Evolutionary conservation across 495 filamentous ascomycete genomes (phyloP).

Genomic region (Penicillium flavigenum): DNA sequence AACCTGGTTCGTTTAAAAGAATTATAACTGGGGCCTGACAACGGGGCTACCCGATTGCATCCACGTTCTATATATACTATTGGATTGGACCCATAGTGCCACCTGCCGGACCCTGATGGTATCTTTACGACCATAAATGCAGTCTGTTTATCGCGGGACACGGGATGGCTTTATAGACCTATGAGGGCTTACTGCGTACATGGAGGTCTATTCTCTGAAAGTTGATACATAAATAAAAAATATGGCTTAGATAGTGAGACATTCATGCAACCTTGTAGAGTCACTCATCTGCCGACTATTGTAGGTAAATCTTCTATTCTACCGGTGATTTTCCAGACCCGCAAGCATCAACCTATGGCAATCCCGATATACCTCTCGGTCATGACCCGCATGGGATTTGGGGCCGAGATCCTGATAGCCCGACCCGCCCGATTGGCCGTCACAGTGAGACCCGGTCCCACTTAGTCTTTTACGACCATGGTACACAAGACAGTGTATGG

Average conservation of each 20-base stretch:
- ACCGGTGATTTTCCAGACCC: not conserved
- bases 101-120: constrained; percentile 2
- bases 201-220: not conserved
- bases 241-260: too few species aligned
- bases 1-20: constrained; percentile 1
- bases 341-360: constrained; percentile 3
- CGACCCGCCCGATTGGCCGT: constrained; percentile 1
- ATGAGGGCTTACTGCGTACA: not conserved
- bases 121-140: not conserved
- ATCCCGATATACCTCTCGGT: constrained; percentile 2
- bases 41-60: constrained; percentile 5
- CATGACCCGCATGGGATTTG: constrained; percentile 1
- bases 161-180: not conserved
- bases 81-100: constrained; percentile 5
- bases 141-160: not conserved
- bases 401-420: not conserved
- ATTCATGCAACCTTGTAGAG: too few species aligned
- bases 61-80: not conserved
- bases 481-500: not conserved
- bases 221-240: not conserved
- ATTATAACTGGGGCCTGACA: not conserved
- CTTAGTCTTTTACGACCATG: not conserved
- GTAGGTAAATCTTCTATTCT: not conserved
- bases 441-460: not conserved
- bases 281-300: not conserved